Conservation (phyloP, 2,329 filamentous ascomycete genomes). For the Xylaria polymorpha region DNA sequence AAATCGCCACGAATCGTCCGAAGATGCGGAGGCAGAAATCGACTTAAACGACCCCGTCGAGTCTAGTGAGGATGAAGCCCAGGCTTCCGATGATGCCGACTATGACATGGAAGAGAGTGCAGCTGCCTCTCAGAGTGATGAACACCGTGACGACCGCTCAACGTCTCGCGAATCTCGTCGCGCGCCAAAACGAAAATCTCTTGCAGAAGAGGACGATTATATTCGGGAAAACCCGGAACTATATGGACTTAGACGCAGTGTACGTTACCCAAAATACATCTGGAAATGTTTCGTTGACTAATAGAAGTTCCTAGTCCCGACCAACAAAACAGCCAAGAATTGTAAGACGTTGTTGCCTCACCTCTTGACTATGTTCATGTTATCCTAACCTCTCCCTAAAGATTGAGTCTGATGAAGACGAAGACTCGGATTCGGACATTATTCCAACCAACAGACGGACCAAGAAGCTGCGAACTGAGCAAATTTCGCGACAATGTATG, state of each 20-base stretch:
- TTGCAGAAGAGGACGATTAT: slow-evolving; percentile 79
- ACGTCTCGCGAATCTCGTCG: slow-evolving; percentile 77
- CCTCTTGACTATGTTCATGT: slow-evolving; percentile 7
- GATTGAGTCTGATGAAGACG: slow-evolving; percentile 64
- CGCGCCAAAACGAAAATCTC: slow-evolving; percentile 77
- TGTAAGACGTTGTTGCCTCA: slow-evolving; percentile 55
- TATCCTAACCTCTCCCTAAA: slow-evolving; percentile 36
- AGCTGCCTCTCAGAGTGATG: slow-evolving; percentile 61
- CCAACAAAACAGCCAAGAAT: slow-evolving; percentile 68
- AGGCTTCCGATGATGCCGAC: slow-evolving; percentile 75
- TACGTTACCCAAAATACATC: slow-evolving; percentile 60
- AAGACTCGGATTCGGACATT: slow-evolving; percentile 80
- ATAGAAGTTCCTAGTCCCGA: slow-evolving; percentile 60
- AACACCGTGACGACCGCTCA: slow-evolving; percentile 66
- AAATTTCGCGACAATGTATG: slow-evolving; percentile 71
- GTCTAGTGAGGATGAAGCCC: slow-evolving; percentile 60
- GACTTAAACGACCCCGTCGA: slow-evolving; percentile 53
- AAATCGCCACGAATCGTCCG: slow-evolving; percentile 47
- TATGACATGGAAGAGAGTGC: slow-evolving; percentile 77
- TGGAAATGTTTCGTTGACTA: slow-evolving; percentile 46
- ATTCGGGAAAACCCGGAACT: slow-evolving; percentile 93
- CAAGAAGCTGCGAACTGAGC: slow-evolving; percentile 75
- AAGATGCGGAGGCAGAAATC: slow-evolving; percentile 53
- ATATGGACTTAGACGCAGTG: slow-evolving; percentile 93
- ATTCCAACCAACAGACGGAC: slow-evolving; percentile 66